Conservation (phyloP, 768 basidiomycete species). For the Leccinum boreale region DNA sequence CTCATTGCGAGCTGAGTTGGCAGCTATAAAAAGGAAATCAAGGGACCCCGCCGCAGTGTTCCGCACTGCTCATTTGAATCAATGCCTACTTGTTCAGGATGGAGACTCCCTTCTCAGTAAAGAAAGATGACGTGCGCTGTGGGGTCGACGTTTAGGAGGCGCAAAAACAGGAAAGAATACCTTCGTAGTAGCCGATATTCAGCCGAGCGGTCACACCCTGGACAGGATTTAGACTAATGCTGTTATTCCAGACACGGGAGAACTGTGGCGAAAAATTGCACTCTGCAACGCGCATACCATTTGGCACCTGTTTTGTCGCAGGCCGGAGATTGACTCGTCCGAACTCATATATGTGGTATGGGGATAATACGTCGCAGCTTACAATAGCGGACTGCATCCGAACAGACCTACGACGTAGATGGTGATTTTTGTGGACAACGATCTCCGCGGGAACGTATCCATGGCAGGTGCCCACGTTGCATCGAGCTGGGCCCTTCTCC, state of each 20-base stretch:
- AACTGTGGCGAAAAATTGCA: neutral
- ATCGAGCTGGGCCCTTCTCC: constrained; percentile 12
- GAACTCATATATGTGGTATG: constrained; percentile 6
- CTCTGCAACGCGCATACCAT: constrained; percentile 4
- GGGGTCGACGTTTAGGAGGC: constrained; percentile 21
- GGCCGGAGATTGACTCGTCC: constrained; percentile 21
- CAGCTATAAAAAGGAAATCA: constrained; percentile 13
- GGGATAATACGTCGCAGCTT: constrained; percentile 20
- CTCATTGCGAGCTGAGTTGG: constrained; percentile 5
- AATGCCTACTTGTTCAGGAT: constrained; percentile 6
- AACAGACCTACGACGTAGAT: neutral
- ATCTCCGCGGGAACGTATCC: constrained; percentile 33
- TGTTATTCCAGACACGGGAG: neutral
- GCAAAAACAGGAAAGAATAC: neutral
- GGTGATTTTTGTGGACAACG: constrained; percentile 11
- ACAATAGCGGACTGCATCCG: constrained; percentile 9
- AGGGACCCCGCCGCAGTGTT: constrained; percentile 7
- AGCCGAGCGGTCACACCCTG: neutral
- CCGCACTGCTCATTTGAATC: neutral
- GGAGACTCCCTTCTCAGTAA: constrained; percentile 2
- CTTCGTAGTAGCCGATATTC: neutral
- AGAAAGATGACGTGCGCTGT: constrained; percentile 21
- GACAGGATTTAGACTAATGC: neutral
- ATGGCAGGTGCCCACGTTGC: constrained; percentile 28
- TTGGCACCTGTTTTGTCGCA: constrained; percentile 5